Percentiles rank a stretch among this genome's conserved stretches.
Conservation (phyloP, 495 filamentous ascomycete species). For the Parmelia sp. region DNA sequence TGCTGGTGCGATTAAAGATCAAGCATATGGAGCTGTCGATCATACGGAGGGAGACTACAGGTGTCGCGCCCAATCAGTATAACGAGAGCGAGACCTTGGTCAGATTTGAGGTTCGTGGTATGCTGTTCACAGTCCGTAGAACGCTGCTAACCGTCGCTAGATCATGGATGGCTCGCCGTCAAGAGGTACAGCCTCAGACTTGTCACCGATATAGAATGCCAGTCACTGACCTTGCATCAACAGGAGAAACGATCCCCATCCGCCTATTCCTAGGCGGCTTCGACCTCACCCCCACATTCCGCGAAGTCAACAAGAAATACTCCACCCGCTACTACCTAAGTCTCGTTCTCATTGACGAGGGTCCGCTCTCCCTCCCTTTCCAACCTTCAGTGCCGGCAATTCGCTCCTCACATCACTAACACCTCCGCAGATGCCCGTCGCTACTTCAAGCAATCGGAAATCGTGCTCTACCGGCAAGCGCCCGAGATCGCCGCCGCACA, state of each 20-base stretch:
- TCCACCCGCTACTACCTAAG: slow-evolving; percentile 97
- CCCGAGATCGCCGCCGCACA: slow-evolving; percentile 54
- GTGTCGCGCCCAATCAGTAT: slow-evolving; percentile 98
- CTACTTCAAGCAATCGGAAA: slow-evolving; percentile 99
- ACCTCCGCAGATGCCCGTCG: slow-evolving; percentile 69
- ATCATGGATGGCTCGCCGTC: slow-evolving; percentile 99
- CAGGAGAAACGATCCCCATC: slow-evolving; percentile 94
- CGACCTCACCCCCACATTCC: slow-evolving; percentile 95
- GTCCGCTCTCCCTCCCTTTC: slow-evolving; percentile 38
- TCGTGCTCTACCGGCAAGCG: slow-evolving; percentile 91
- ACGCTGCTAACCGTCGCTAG: slow-evolving; percentile 36
- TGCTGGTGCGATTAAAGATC: slow-evolving; percentile 96
- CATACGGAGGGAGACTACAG: slow-evolving; percentile 93
- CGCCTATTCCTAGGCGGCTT: slow-evolving; percentile 96
- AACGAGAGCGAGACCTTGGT: slow-evolving; percentile 99
- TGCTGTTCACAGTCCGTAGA: background rate
- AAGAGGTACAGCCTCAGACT: slow-evolving; percentile 49
- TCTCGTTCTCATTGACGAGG: slow-evolving; percentile 94
- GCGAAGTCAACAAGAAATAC: slow-evolving; percentile 99
- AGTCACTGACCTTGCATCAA: background rate
- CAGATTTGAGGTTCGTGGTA: slow-evolving; percentile 67
- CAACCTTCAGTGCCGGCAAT: background rate
- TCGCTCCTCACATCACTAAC: background rate
- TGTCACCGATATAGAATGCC: background rate
- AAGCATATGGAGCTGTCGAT: slow-evolving; percentile 99